Percentiles rank a stretch among this genome's conserved stretches.
phyloP scores from a whole-genome alignment of 2,329 filamentous ascomycete genomes.

The Aspergillus ochraceoroseus region DNA sequence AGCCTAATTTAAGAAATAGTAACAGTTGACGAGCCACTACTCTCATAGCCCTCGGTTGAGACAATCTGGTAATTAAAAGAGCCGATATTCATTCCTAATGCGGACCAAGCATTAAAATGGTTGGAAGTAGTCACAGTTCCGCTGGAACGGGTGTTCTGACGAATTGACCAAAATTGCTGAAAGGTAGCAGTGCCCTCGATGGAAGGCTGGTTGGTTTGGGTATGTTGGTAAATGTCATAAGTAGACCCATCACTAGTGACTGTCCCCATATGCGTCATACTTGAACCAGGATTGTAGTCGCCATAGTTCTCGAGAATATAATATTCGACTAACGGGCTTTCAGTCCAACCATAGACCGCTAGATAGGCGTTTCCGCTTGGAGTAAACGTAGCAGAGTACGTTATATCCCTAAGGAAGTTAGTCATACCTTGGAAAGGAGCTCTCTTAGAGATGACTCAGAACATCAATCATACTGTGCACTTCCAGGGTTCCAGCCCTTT shows the following conservation, averaged over 20 bases:
- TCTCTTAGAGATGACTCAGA: too few relatives aligned
- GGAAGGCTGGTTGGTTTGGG: slow-evolving; percentile 38
- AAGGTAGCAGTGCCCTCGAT: slow-evolving; percentile 44
- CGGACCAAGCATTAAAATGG: slow-evolving; percentile 37
- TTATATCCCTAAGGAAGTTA: slow-evolving; percentile 20
- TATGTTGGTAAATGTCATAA: slow-evolving; percentile 41
- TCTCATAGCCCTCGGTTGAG: slow-evolving; percentile 43
- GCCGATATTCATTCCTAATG: slow-evolving; percentile 31
- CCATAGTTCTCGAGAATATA: slow-evolving; percentile 39
- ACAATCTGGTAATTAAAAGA: slow-evolving; percentile 42
- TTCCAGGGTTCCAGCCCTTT: slow-evolving; percentile 56
- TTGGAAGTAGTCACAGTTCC: slow-evolving; percentile 38
- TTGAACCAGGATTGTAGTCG: slow-evolving; percentile 30
- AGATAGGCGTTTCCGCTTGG: slow-evolving; percentile 35
- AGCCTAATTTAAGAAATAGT: slow-evolving; percentile 38
- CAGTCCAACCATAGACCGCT: slow-evolving; percentile 43
- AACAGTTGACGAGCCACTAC: slow-evolving; percentile 37
- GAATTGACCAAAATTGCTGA: slow-evolving; percentile 44
- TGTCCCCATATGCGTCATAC: slow-evolving; percentile 33
- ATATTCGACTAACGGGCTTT: slow-evolving; percentile 35
- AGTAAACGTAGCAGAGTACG: slow-evolving; percentile 28
- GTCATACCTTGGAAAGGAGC: too few relatives aligned
- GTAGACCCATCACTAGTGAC: slow-evolving; percentile 36
- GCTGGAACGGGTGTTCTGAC: slow-evolving; percentile 31
- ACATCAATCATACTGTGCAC: slow-evolving; percentile 49